Evolutionary conservation across 352 stramenopile species (phyloP), one percentile per base, ranked within the genome.

Genomic region (Phytopythium litorale): DNA sequence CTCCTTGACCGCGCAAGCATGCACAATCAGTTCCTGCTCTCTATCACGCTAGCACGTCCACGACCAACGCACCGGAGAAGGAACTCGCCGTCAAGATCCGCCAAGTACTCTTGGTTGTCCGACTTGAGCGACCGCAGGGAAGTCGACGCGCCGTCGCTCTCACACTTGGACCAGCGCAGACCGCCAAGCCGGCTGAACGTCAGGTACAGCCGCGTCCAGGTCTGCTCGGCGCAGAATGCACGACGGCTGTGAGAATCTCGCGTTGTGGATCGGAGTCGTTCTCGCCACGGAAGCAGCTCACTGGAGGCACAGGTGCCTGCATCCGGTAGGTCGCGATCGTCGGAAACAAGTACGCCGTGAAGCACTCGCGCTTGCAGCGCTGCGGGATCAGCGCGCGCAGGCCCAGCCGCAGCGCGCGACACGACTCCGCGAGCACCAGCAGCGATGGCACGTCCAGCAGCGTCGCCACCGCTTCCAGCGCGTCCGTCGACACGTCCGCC

Each of bases 241-340:
- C 11, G 23, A 59, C 28, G 58, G 25, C 21, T 19, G 8, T 33
- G 28, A 38, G 13, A 5, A 37, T 33, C 35, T 16, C 35, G 16
- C 7, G 12, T 6, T 9, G 35, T 15, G 35, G 35, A 4, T 40
- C 9, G 9, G 12, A 40, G 35, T 11, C 9, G 35, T 15, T 40
- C 35, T 40, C 12, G 35, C 35, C 2, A 15, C 8, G 35, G 12
- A 9, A 40, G 35, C 35, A 40, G n/a, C 40, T 5, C 19, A 81
- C 76, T 50, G 69, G 32, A 23, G 83, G 80, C 23, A 88, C 79
- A 1, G 72, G 60, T n/a, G 75, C 71, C 19, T 83, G 67, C 68
- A 89, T 89, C 32, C 81, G 70, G 48, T 89, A 87, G 12, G 75
- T 79, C 45, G 81, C 78, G 55, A 92, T 79, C 2, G 81, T 91